Evolutionary conservation across 345 rosid species (phyloP).

Genomic region (Trapa bicornis): DNA sequence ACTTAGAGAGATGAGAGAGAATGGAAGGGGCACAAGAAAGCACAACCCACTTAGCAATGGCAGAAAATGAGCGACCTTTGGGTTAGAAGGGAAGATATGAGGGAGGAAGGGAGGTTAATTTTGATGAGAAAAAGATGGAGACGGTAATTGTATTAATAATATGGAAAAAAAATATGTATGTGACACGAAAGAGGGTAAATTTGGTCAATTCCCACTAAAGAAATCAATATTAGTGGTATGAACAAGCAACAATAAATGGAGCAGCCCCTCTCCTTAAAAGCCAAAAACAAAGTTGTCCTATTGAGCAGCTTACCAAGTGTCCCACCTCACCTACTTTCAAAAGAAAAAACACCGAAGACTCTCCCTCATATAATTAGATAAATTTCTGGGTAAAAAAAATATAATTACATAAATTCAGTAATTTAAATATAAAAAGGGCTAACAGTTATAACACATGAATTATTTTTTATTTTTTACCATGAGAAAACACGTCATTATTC

Average conservation of each 20-base stretch:
- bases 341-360: not conserved
- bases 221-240: not conserved
- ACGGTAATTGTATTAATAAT: not conserved
- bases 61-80: not conserved
- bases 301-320: slow-evolving; percentile 7
- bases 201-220: slow-evolving; percentile 1
- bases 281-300: not conserved
- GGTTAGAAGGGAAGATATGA: not conserved
- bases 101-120: not conserved
- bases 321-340: not conserved
- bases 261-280: not conserved
- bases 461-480: too few relatives aligned
- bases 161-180: not conserved
- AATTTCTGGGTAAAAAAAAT: too few relatives aligned
- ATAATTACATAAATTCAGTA: too few relatives aligned
- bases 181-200: not conserved
- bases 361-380: not conserved
- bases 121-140: not conserved
- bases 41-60: slow-evolving; percentile 4
- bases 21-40: not conserved
- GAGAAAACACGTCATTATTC: too few relatives aligned
- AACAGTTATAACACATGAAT: too few relatives aligned
- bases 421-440: too few relatives aligned
- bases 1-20: not conserved
- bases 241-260: not conserved